Percentiles rank a stretch among this genome's conserved stretches.
Evolutionary conservation across 2,329 filamentous ascomycete genomes (phyloP).

Genomic region (Fusarium coffeatum): DNA sequence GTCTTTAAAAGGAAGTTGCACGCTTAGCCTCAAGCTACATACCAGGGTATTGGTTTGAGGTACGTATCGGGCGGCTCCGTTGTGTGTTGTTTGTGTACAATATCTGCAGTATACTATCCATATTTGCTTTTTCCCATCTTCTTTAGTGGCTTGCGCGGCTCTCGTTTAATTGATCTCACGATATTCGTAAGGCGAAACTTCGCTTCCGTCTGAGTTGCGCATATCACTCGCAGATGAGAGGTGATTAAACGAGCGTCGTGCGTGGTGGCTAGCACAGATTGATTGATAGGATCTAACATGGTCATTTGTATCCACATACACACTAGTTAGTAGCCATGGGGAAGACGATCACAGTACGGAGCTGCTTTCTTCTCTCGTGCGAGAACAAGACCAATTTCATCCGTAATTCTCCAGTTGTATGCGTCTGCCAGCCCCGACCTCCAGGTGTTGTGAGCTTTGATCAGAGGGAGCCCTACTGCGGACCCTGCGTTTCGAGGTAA

Average conservation of each 20-base stretch:
- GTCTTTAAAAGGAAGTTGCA: conserved; percentile 9
- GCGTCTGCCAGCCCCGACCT: conserved; percentile 3
- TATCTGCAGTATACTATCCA: background rate
- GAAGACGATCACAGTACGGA: conserved; percentile 1
- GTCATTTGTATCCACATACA: conserved; percentile 15
- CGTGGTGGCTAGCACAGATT: conserved; percentile 7
- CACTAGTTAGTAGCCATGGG: background rate
- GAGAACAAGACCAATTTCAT: conserved; percentile 33
- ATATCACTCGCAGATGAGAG: conserved; percentile 31
- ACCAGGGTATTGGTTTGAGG: conserved; percentile 10
- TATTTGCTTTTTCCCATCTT: conserved; percentile 12
- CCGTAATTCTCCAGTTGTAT: conserved; percentile 13
- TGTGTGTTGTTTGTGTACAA: background rate
- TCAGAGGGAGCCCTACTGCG: background rate
- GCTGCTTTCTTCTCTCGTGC: conserved; percentile 32
- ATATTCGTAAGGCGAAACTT: conserved; percentile 2
- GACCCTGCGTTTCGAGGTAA: conserved; percentile 9
- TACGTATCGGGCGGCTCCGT: conserved; percentile 21
- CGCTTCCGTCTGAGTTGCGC: conserved; percentile 4
- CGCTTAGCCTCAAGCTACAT: conserved; percentile 1
- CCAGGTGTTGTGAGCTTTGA: conserved; percentile 2
- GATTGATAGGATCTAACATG: conserved; percentile 14
- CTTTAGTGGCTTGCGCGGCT: conserved; percentile 10
- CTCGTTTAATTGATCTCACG: conserved; percentile 24
- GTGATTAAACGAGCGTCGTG: conserved; percentile 25